Base-by-base conservation (phyloP, 805 yeast species). In the Myxozyma vanderwaltii region DNA sequence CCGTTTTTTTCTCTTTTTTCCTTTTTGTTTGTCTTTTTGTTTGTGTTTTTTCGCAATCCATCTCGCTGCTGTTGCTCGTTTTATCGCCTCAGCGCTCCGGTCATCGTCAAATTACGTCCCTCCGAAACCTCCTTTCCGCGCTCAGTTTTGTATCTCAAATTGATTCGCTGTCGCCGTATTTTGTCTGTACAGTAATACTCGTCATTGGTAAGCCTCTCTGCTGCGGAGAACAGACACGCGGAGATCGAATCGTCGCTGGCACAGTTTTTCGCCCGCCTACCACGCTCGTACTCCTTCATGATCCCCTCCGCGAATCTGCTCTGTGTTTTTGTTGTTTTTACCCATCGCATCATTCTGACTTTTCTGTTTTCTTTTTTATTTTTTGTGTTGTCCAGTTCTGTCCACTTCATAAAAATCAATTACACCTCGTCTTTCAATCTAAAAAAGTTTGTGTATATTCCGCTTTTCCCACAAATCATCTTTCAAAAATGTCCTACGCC, bases 401-500 rank as follows among this genome's bases (percentile, higher is more conserved):
- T 39, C 55, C 46, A 26, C 10, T 29, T 45, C 54, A 24, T 39
- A n/a, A 27, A 35, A 51, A 26, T 51, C 45, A 6, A 36, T 17
- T 41, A 23, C 17, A 23, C 27, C 12, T 41, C 45, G 45, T 21
- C 26, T 36, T 31, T 33, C 43, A 7, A 17, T 41, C 38, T 15
- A 17, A 24, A 46, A 23, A 17, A 24, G n/a, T 47, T n/a, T 17
- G 19, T 23, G 29, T 38, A 21, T 15, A 47, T 12, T 47, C 41
- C 3, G 4, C 41, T 26, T 10, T 4, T 6, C 27, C 41, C 27
- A 15, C 17, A 27, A 5, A 10, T 33, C 33, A 13, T 7, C 43
- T 35, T 17, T 27, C 24, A 4, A 35, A 4, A 27, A 63, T 64
- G 67, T 63, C 67, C 36, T 64, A 59, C 59, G 51, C 63, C 21